These are phyloP conservation scores for Wickerhamia fluorescens DNA, from an alignment of 805 yeast species.

Conservation along the genomic window DNA sequence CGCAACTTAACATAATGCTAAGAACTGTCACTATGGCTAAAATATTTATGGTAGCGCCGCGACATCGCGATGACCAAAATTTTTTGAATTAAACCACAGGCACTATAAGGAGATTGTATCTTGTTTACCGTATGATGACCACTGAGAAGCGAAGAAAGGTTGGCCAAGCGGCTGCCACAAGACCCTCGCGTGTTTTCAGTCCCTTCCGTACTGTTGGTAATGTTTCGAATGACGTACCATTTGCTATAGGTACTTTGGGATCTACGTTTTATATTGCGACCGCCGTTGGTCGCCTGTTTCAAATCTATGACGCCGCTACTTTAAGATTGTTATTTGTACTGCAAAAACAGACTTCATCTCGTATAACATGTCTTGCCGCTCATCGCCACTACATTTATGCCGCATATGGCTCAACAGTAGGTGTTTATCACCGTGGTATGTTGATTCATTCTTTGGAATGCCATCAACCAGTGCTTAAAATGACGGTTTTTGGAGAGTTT, in stretches of 20 bases:
- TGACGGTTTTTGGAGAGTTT: conserved; percentile 72
- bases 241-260: conserved; percentile 85
- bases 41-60: too few relatives aligned
- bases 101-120: too few relatives aligned
- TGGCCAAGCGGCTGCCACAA: too few relatives aligned
- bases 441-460: conserved; percentile 40
- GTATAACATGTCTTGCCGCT: conserved; percentile 66
- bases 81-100: too few relatives aligned
- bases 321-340: conserved; percentile 82
- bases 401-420: conserved; percentile 62
- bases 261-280: conserved; percentile 82
- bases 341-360: conserved; percentile 61
- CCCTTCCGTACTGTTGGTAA: conserved; percentile 85
- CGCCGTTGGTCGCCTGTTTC: conserved; percentile 83
- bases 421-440: conserved; percentile 77
- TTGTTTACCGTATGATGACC: too few relatives aligned
- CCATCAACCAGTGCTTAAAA: conserved; percentile 34
- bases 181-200: conserved; percentile 59
- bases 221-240: conserved; percentile 81
- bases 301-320: conserved; percentile 86
- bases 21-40: too few relatives aligned
- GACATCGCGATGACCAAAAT: too few relatives aligned
- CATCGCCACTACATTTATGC: conserved; percentile 83
- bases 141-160: too few relatives aligned
- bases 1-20: too few relatives aligned